Evolutionary conservation across 129 eudicot species (phyloP).

Genomic region (Erigeron canadensis): DNA sequence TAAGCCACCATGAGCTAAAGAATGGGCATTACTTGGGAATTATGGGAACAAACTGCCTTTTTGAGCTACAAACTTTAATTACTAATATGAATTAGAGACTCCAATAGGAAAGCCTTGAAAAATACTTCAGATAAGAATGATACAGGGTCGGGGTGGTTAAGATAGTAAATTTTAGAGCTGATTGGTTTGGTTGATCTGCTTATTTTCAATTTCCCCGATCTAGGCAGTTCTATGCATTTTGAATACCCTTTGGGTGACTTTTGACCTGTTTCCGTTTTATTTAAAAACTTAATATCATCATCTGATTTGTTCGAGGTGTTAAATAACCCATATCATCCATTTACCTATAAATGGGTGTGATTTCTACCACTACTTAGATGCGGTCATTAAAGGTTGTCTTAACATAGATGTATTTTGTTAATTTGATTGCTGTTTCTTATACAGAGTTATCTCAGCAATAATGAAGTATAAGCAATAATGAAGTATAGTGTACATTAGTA

Average conservation of each 20-base stretch:
- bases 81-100: background rate
- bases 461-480: too few relatives aligned
- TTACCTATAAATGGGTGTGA: background rate
- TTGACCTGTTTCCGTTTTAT: background rate
- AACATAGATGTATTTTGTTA: background rate
- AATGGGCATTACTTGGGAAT: background rate
- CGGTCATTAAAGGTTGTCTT: background rate
- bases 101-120: background rate
- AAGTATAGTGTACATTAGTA: background rate
- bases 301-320: background rate
- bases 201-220: background rate
- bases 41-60: background rate
- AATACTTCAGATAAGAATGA: constrained; percentile 3
- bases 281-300: background rate
- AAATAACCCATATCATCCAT: background rate
- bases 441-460: background rate
- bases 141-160: background rate
- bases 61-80: background rate
- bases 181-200: background rate
- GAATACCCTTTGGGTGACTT: background rate
- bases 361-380: background rate
- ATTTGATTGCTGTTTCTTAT: background rate
- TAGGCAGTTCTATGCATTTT: background rate
- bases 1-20: background rate
- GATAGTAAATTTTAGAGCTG: background rate